Evolutionary conservation across 371 early-diverging fungal species (phyloP).

Genomic region (Apophysomyces elegans): DNA sequence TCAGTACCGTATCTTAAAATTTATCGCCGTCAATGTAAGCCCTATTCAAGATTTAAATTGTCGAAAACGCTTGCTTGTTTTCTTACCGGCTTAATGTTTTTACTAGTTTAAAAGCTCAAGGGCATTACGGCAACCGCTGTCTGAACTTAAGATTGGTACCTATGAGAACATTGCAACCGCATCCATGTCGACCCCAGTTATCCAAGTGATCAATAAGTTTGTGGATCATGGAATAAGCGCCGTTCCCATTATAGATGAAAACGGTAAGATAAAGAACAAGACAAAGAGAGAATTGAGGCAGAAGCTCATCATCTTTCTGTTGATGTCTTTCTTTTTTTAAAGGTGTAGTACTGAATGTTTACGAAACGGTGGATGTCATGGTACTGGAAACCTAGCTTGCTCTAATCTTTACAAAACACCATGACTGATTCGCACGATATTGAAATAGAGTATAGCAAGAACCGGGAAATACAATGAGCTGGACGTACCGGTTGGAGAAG

Average conservation of each 20-base stretch:
- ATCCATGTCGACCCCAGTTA: conserved; percentile 78
- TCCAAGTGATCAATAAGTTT: conserved; percentile 88
- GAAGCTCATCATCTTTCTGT: not conserved
- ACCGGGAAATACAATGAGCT: conserved; percentile 64
- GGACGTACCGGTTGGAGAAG: conserved; percentile 85
- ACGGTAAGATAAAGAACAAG: conserved; percentile 48
- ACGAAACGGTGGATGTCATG: conserved; percentile 94
- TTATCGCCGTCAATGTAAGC: conserved; percentile 85
- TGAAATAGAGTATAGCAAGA: conserved; percentile 49
- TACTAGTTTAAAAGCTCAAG: conserved; percentile 67
- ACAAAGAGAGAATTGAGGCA: too few relatives aligned
- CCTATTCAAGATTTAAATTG: conserved; percentile 15
- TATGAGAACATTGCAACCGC: conserved; percentile 82
- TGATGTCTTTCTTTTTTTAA: conserved; percentile 24
- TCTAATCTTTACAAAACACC: not conserved
- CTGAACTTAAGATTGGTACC: conserved; percentile 85
- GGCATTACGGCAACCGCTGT: conserved; percentile 68
- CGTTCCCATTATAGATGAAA: conserved; percentile 90
- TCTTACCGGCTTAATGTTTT: conserved; percentile 8
- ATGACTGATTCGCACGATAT: not conserved
- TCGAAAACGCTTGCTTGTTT: conserved; percentile 18
- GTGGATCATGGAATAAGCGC: conserved; percentile 86
- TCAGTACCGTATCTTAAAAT: conserved; percentile 89
- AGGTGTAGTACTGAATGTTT: conserved; percentile 86
- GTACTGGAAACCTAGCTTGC: conserved; percentile 47